Percentiles rank a stretch among this genome's conserved stretches.
Evolutionary conservation across 495 filamentous ascomycete genomes (phyloP).

Genomic region (Penicillium chermesinum): DNA sequence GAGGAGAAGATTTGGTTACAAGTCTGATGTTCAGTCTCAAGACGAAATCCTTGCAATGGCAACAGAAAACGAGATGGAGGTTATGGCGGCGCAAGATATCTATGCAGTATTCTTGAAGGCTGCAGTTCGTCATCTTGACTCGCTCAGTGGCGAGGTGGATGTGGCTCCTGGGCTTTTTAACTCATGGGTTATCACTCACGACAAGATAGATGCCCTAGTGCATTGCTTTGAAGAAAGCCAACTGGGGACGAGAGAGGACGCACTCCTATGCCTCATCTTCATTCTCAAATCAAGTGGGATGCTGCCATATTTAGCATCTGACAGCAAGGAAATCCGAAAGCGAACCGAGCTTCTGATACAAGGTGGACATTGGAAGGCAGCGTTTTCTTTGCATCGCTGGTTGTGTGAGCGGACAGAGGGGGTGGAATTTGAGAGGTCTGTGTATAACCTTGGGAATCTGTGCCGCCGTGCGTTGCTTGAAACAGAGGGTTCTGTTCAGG

Average conservation of each 20-base stretch:
- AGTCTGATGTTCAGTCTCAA: constrained; percentile 1
- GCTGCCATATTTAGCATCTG: constrained; percentile 25
- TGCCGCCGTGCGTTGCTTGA: constrained; percentile 25
- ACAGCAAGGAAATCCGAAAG: constrained; percentile 12
- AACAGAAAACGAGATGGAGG: constrained; percentile 21
- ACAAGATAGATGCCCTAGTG: constrained; percentile 22
- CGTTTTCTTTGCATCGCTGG: constrained; percentile 23
- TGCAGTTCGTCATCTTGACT: constrained; percentile 5
- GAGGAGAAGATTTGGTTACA: constrained; percentile 21
- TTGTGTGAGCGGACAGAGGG: constrained; percentile 25
- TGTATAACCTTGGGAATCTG: constrained; percentile 26
- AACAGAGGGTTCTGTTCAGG: constrained; percentile 3
- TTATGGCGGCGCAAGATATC: constrained; percentile 37
- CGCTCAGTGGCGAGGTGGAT: constrained; percentile 18
- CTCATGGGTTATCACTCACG: constrained; percentile 14
- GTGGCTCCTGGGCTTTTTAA: constrained; percentile 14
- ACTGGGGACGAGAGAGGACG: constrained; percentile 34
- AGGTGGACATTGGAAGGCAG: constrained; percentile 18
- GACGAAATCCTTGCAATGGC: constrained; percentile 23
- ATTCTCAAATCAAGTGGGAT: constrained; percentile 14
- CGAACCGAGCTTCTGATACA: constrained; percentile 10
- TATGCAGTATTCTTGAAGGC: constrained; percentile 29
- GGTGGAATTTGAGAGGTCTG: constrained; percentile 21
- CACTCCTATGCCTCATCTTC: constrained; percentile 32
- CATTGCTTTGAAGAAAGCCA: constrained; percentile 17